phyloP scores from a whole-genome alignment of 352 stramenopile genomes.

The Phytophthora europaea region DNA sequence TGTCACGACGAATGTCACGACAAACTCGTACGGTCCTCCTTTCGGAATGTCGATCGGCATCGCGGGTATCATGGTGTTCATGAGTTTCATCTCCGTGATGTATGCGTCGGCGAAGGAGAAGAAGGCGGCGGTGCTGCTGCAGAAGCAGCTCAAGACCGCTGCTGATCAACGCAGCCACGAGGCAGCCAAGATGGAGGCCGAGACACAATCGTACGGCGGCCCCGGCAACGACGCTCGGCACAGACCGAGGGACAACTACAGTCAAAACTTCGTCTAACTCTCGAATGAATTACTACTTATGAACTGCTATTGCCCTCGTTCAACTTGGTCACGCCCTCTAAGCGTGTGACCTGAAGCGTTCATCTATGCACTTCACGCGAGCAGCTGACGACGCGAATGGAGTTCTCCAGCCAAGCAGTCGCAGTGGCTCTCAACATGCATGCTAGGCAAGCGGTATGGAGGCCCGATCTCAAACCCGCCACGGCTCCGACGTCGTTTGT shows the following conservation, averaged over 20 bases:
- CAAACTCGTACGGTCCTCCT: constrained; percentile 45
- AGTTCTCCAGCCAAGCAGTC: not conserved
- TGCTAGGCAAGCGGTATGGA: not conserved
- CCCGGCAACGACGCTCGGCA: constrained; percentile 16
- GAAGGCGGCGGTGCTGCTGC: constrained; percentile 21
- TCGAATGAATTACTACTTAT: constrained; percentile 23
- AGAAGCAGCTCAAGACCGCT: constrained; percentile 26
- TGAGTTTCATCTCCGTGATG: constrained; percentile 42
- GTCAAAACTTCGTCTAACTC: constrained; percentile 60
- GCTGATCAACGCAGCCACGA: not conserved
- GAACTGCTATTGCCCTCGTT: constrained; percentile 2
- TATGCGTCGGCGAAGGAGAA: constrained; percentile 24
- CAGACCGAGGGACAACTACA: constrained; percentile 52
- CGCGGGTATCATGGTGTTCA: constrained; percentile 34
- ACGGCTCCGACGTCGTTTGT: too few relatives aligned
- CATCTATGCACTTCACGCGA: constrained; percentile 20
- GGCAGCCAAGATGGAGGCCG: constrained; percentile 5
- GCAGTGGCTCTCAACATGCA: not conserved
- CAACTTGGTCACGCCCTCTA: constrained; percentile 13
- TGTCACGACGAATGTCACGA: constrained; percentile 21
- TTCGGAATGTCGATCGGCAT: constrained; percentile 44
- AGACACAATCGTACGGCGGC: constrained; percentile 13
- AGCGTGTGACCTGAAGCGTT: not conserved
- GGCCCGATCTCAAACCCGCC: not conserved
- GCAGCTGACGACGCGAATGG: constrained; percentile 22